Conservation (phyloP, 148 eudicot species). For the Fagopyrum homotropicum region DNA sequence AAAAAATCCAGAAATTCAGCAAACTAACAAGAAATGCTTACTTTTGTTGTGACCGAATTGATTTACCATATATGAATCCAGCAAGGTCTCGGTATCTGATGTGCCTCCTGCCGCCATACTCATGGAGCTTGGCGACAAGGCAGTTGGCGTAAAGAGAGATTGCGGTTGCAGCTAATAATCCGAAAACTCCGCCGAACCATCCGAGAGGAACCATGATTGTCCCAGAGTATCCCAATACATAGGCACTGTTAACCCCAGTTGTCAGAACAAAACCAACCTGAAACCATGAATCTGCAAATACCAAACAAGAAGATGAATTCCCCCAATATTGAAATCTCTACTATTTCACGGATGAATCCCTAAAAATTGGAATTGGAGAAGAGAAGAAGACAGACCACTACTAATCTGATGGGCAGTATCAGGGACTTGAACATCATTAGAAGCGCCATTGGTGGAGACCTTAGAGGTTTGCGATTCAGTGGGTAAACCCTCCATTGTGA, state of each 20-base stretch:
- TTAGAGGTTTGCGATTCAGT: constrained; percentile 4
- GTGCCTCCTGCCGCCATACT: constrained; percentile 80
- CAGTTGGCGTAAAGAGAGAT: constrained; percentile 75
- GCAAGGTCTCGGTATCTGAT: constrained; percentile 91
- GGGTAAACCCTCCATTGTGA: background rate
- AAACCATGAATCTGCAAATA: constrained; percentile 76
- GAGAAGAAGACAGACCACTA: constrained; percentile 32
- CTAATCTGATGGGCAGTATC: constrained; percentile 85
- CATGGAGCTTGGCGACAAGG: constrained; percentile 82
- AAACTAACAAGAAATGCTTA: background rate
- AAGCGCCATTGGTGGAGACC: constrained; percentile 8
- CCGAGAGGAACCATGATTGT: constrained; percentile 89
- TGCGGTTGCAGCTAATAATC: constrained; percentile 53
- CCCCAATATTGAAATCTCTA: background rate
- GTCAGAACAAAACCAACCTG: constrained; percentile 88
- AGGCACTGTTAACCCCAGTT: constrained; percentile 91
- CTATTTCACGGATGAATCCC: background rate
- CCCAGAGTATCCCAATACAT: constrained; percentile 84
- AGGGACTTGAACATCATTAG: constrained; percentile 28
- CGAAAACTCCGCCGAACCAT: constrained; percentile 72
- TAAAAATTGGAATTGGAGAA: background rate
- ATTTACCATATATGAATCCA: constrained; percentile 64
- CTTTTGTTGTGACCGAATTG: background rate
- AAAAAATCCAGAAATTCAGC: background rate
- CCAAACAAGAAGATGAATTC: background rate